Evolutionary conservation across 2,329 filamentous ascomycete species (phyloP).

Genomic region (Talaromyces sp.): DNA sequence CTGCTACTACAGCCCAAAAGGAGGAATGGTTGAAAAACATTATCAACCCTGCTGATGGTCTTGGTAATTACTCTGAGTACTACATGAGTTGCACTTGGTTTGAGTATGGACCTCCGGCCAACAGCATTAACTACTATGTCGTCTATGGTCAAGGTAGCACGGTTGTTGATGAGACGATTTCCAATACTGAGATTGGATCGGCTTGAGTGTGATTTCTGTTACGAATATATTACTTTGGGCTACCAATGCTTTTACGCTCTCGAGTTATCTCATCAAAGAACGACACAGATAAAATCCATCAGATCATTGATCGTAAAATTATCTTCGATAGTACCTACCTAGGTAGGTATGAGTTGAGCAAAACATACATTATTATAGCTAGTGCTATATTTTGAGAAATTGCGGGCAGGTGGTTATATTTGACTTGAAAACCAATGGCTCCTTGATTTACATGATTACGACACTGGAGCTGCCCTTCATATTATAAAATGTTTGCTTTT

Average conservation of each 20-base stretch:
- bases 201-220: too few species aligned
- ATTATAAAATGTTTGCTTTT: too few species aligned
- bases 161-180: conserved; percentile 2
- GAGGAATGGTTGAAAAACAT: conserved; percentile 6
- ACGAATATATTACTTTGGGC: too few species aligned
- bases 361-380: too few species aligned
- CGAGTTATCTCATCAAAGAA: too few species aligned
- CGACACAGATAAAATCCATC: too few species aligned
- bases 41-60: background rate
- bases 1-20: conserved; percentile 3
- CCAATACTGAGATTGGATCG: conserved; percentile 11
- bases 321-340: too few species aligned
- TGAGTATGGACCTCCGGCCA: conserved; percentile 9
- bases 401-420: too few species aligned
- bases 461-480: too few species aligned
- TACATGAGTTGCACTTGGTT: conserved; percentile 15
- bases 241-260: too few species aligned
- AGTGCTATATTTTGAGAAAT: background rate
- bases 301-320: too few species aligned
- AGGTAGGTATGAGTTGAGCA: too few species aligned
- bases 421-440: background rate
- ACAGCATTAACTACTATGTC: background rate
- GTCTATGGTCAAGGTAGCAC: conserved; percentile 3
- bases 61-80: conserved; percentile 6
- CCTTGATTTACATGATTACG: background rate